Evolutionary conservation across 1,284 basidiomycete genomes (phyloP).

Genomic region (Microbotryum intermedium): DNA sequence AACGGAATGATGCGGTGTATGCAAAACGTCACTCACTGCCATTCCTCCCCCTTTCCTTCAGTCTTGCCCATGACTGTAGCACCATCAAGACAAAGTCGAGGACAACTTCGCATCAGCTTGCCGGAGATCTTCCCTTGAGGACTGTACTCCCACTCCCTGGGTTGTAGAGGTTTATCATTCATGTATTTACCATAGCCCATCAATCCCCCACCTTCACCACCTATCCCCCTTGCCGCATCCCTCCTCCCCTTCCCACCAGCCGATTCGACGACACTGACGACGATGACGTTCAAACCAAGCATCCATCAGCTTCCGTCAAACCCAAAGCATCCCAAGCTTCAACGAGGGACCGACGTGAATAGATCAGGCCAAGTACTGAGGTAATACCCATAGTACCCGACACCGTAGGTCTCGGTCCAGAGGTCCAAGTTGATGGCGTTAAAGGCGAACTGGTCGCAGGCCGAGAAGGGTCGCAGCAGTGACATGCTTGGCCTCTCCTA

Average conservation of each 20-base stretch:
- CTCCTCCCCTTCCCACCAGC: conserved; percentile 8
- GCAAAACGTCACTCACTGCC: conserved; percentile 46
- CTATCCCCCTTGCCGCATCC: conserved; percentile 62
- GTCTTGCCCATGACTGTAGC: conserved; percentile 71
- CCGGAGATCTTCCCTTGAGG: too few relatives aligned
- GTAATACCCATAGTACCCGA: conserved; percentile 77
- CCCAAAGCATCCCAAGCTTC: conserved; percentile 1
- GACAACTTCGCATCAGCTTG: background rate
- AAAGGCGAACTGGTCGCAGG: conserved; percentile 80
- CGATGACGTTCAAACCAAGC: background rate
- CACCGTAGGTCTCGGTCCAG: conserved; percentile 88
- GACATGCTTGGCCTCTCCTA: conserved; percentile 50
- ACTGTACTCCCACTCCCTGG: too few relatives aligned
- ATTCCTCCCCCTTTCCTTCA: conserved; percentile 61
- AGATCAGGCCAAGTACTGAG: conserved; percentile 83
- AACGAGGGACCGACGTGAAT: conserved; percentile 46
- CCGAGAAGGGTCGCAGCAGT: conserved; percentile 68
- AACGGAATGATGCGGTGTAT: too few relatives aligned
- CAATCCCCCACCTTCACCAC: conserved; percentile 55
- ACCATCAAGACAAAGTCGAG: background rate
- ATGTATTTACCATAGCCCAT: conserved; percentile 66
- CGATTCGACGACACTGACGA: conserved; percentile 24
- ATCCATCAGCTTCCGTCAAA: background rate
- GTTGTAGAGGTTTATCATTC: background rate
- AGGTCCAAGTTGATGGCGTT: conserved; percentile 89